These are phyloP conservation scores for Hypoxylon fuscum DNA, from an alignment of 495 filamentous ascomycete species.

Conservation along the genomic window DNA sequence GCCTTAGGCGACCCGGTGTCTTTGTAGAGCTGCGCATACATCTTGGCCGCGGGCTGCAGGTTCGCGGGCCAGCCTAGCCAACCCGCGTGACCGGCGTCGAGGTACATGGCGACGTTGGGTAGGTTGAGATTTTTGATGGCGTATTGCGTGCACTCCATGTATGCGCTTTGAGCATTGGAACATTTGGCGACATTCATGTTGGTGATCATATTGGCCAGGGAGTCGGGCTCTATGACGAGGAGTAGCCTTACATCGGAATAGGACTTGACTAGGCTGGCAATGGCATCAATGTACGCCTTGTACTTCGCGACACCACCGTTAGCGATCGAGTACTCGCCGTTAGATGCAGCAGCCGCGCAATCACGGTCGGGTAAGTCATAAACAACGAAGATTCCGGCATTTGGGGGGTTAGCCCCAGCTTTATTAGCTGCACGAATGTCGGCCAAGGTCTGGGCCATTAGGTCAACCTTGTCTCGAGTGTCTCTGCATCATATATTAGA, in stretches of 20 bases:
- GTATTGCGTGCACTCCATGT: conserved; percentile 68
- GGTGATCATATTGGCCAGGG: conserved; percentile 73
- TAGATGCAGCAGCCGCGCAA: conserved; percentile 69
- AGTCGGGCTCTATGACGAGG: conserved; percentile 65
- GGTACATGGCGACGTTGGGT: conserved; percentile 73
- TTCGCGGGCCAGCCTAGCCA: conserved; percentile 85
- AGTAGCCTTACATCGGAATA: conserved; percentile 49
- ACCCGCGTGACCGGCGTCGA: conserved; percentile 75
- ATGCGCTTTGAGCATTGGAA: conserved; percentile 61
- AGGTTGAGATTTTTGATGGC: conserved; percentile 67
- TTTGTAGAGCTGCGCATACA: conserved; percentile 69
- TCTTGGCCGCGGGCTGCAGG: conserved; percentile 64
- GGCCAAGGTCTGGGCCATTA: conserved; percentile 57
- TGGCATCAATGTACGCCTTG: conserved; percentile 67
- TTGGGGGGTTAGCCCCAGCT: conserved; percentile 52
- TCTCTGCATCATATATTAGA: conserved; percentile 46
- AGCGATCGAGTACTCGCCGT: conserved; percentile 64
- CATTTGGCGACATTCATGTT: conserved; percentile 68
- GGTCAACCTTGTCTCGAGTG: conserved; percentile 56
- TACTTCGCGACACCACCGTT: conserved; percentile 66
- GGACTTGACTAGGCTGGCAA: conserved; percentile 31
- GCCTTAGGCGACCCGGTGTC: conserved; percentile 63
- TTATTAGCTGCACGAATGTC: conserved; percentile 60
- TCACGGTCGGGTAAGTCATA: conserved; percentile 73
- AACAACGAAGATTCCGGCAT: conserved; percentile 57